Evolutionary conservation across 1,284 basidiomycete genomes (phyloP), one percentile per base, ranked within the genome.

Genomic region (Mrakiaceae sp.): DNA sequence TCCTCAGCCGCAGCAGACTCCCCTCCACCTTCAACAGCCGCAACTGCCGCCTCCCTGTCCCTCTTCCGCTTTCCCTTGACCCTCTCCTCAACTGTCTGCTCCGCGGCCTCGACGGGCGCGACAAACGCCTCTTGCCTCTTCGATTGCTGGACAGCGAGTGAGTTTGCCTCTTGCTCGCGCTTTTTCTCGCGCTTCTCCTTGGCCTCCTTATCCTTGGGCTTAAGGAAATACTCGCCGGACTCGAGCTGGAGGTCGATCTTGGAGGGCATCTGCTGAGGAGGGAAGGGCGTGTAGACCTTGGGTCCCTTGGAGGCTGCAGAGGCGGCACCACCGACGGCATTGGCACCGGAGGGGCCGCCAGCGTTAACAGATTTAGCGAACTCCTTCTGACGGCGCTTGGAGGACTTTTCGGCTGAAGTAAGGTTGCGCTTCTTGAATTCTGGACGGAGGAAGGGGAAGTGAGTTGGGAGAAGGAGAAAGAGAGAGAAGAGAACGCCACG

Each of bases 281-380:
- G 96, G 84, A 98, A 99, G 3, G 96, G 96, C 11, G 96, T 99
- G 76, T 98, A 99, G n/a, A 87, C 82, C 83, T 97, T 93, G 73
- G 84, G 82, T 54, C 81, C 80, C 71, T 84, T 84, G 60, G 78
- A 68, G 67, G 57, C 72, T 66, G 55, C 53, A 40, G 49, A 50
- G 16, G 56, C 46, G 27, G 49, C 59, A 10, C 62, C 66, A 27
- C 27, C 27, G 27, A 27, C 27, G 27, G 27, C 27, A 27, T 27
- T 27, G 27, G 27, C 27, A 27, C 27, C 27, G 27, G 27, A 27
- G 27, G 27, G 27, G 27, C 27, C 27, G 27, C 27, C 27, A 27
- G 27, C 27, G 27, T 27, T 27, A 27, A 27, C 27, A 2, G 27
- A 27, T 2, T 27, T 27, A 27, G 27, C 27, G 27, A 27, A 27